A percentile compares a stretch with the other conserved stretches of the same genome.
phyloP scores from a whole-genome alignment of 371 early-diverging fungal species.

The Apophysomyces ossiformis region DNA sequence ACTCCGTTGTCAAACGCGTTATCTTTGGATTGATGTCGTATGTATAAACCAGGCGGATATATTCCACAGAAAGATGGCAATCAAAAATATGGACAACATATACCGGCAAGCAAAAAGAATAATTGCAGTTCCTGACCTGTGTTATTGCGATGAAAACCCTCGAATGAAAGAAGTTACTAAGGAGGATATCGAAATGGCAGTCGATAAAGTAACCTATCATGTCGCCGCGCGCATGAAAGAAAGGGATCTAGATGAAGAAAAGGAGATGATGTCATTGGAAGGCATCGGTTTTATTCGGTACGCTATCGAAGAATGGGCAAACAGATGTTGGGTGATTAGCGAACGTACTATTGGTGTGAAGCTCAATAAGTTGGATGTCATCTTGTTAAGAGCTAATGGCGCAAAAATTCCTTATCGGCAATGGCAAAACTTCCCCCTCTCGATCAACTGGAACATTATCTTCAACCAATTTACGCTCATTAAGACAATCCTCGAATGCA shows the following conservation, averaged over 20 bases:
- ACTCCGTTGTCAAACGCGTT: not conserved
- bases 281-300: too few relatives aligned
- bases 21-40: slow-evolving; percentile 1
- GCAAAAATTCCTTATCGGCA: not conserved
- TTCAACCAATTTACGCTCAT: not conserved
- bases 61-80: not conserved
- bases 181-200: not conserved
- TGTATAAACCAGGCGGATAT: not conserved
- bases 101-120: not conserved
- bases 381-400: not conserved
- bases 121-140: not conserved
- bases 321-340: too few relatives aligned
- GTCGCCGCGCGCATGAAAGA: too few relatives aligned
- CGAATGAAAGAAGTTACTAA: not conserved
- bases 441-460: not conserved
- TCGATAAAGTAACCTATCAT: not conserved
- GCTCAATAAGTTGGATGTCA: too few relatives aligned
- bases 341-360: too few relatives aligned
- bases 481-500: not conserved
- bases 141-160: not conserved
- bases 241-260: not conserved
- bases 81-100: not conserved
- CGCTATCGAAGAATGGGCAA: too few relatives aligned
- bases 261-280: not conserved
- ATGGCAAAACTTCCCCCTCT: not conserved